Conservation (phyloP, 148 eudicot species). For the Polygonum maritimum region DNA sequence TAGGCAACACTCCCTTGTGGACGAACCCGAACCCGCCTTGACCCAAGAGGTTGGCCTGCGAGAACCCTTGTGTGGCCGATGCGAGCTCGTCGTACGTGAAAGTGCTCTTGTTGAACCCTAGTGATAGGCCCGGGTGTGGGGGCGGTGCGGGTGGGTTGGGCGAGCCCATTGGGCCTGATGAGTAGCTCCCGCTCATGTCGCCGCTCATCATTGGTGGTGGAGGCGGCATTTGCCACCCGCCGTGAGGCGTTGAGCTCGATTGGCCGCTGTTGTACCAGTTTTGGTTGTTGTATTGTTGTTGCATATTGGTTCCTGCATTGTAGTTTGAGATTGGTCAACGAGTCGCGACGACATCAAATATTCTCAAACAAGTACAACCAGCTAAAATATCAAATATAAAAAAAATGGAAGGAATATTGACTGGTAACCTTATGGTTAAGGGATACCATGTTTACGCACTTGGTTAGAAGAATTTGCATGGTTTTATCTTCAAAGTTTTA, state of each 20-base stretch:
- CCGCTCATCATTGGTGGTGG: conserved; percentile 1
- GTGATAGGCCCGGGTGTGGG: conserved; percentile 12
- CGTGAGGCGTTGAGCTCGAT: neutral
- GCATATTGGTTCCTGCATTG: neutral
- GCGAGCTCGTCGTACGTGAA: conserved; percentile 60
- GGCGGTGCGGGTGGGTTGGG: neutral
- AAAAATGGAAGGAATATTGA: too few relatives aligned
- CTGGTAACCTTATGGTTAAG: too few relatives aligned
- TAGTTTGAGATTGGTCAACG: neutral
- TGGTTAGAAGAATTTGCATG: neutral
- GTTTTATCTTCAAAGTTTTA: neutral
- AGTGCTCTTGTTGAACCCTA: conserved; percentile 50
- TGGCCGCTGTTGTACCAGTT: neutral
- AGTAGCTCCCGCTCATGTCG: conserved; percentile 7
- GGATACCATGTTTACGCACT: too few relatives aligned
- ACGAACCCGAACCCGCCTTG: conserved; percentile 85
- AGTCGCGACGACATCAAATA: too few relatives aligned
- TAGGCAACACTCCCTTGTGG: conserved; percentile 66
- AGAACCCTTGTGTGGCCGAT: conserved; percentile 49
- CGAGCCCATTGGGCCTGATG: neutral
- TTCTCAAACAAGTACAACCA: too few relatives aligned
- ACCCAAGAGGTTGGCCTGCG: conserved; percentile 40
- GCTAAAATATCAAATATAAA: too few relatives aligned
- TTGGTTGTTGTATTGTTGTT: neutral
- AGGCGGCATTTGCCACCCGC: conserved; percentile 8